These are phyloP conservation scores for Gracilariopsis chorda DNA, from an alignment of 23 red algal species.

Conservation along the genomic window DNA sequence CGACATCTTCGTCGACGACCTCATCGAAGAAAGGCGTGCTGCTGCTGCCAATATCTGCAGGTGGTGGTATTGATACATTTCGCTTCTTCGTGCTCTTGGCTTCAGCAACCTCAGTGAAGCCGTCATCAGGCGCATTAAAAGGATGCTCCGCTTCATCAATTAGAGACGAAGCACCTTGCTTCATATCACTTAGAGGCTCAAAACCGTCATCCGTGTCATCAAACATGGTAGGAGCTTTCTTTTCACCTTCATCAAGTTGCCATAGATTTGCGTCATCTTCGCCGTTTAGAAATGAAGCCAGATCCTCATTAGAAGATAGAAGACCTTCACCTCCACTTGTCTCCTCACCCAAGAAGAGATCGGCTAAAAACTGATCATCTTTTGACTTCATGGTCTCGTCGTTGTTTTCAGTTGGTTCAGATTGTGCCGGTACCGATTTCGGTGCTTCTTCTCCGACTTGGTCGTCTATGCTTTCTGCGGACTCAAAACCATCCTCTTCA, in stretches of 20 bases:
- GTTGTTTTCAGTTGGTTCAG: background rate
- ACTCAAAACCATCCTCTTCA: background rate
- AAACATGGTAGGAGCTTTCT: background rate
- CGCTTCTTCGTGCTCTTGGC: background rate
- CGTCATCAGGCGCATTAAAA: slow-evolving; percentile 2
- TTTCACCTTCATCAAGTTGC: slow-evolving; percentile 26
- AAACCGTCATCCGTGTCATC: slow-evolving; percentile 12
- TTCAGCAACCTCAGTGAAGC: background rate
- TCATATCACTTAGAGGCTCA: background rate
- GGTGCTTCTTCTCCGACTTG: background rate
- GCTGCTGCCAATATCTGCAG: background rate
- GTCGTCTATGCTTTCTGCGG: background rate
- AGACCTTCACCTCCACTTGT: background rate
- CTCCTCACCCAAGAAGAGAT: background rate
- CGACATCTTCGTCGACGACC: background rate
- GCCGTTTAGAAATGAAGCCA: background rate
- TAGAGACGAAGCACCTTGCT: slow-evolving; percentile 7
- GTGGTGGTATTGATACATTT: background rate
- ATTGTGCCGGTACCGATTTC: too few relatives aligned
- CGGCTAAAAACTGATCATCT: background rate
- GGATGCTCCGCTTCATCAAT: slow-evolving; percentile 29
- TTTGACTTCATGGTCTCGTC: background rate
- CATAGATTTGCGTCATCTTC: slow-evolving; percentile 5
- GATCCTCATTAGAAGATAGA: background rate
- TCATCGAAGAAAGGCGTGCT: background rate